Conservation (phyloP, 2,329 filamentous ascomycete genomes). For the Mariannaea elegans region DNA sequence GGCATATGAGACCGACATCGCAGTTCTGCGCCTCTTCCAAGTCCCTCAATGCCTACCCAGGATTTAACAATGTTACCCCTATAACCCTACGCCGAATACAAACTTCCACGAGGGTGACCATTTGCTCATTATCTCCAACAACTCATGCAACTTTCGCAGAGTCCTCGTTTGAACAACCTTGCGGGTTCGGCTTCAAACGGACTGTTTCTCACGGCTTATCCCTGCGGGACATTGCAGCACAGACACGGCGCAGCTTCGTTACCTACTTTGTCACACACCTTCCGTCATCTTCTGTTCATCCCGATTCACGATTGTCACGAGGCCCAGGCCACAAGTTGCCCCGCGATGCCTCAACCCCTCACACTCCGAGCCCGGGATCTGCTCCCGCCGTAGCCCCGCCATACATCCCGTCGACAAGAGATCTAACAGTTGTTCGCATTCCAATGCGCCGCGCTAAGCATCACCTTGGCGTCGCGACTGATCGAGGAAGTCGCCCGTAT, state of each 20-base stretch:
- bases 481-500: constrained; percentile 83
- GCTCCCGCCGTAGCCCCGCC: constrained; percentile 68
- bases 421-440: constrained; percentile 94
- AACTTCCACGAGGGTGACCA: not conserved
- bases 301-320: constrained; percentile 73
- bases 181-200: constrained; percentile 22
- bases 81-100: constrained; percentile 12
- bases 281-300: constrained; percentile 90
- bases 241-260: constrained; percentile 72
- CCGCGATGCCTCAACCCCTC: constrained; percentile 83
- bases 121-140: not conserved
- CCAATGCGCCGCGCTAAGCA: constrained; percentile 94
- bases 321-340: constrained; percentile 86
- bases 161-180: constrained; percentile 20
- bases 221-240: constrained; percentile 18
- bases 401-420: constrained; percentile 67
- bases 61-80: constrained; percentile 1
- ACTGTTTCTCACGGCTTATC: constrained; percentile 12
- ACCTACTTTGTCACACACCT: constrained; percentile 98
- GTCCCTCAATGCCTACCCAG: constrained; percentile 3
- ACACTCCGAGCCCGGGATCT: constrained; percentile 65
- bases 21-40: constrained; percentile 20
- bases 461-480: constrained; percentile 85
- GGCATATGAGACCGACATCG: constrained; percentile 29
- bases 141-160: constrained; percentile 15